phyloP scores from a whole-genome alignment of 345 rosid genomes.

The Cardiospermum halicacabum region DNA sequence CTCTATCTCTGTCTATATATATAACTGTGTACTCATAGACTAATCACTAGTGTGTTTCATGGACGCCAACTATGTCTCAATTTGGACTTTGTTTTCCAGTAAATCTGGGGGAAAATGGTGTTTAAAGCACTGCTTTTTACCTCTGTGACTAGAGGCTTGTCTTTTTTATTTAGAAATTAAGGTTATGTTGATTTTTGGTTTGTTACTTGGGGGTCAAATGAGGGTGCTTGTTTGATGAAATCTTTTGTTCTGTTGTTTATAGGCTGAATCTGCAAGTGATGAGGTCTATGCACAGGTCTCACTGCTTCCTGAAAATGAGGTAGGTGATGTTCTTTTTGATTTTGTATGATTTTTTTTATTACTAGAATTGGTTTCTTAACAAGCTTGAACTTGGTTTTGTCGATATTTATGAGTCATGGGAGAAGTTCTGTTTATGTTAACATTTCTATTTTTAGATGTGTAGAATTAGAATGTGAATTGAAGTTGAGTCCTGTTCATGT shows the following conservation, averaged over 20 bases:
- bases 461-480: not conserved
- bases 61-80: not conserved
- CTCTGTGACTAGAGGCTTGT: not conserved
- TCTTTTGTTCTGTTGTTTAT: slow-evolving; percentile 22
- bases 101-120: slow-evolving; percentile 1
- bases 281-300: slow-evolving; percentile 95
- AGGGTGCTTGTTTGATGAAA: slow-evolving; percentile 11
- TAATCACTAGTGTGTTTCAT: not conserved
- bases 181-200: not conserved
- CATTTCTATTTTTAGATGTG: not conserved
- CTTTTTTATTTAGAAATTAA: not conserved
- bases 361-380: not conserved
- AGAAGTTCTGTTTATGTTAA: not conserved
- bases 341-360: slow-evolving; percentile 10
- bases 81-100: slow-evolving; percentile 8
- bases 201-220: not conserved
- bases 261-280: slow-evolving; percentile 92
- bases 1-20: not conserved
- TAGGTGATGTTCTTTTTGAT: slow-evolving; percentile 27
- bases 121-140: not conserved
- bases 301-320: slow-evolving; percentile 77
- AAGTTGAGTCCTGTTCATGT: not conserved
- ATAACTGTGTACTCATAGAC: not conserved
- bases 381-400: not conserved
- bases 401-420: not conserved